phyloP scores from a whole-genome alignment of 164 flowering plant species.

The Houttuynia cordata region DNA sequence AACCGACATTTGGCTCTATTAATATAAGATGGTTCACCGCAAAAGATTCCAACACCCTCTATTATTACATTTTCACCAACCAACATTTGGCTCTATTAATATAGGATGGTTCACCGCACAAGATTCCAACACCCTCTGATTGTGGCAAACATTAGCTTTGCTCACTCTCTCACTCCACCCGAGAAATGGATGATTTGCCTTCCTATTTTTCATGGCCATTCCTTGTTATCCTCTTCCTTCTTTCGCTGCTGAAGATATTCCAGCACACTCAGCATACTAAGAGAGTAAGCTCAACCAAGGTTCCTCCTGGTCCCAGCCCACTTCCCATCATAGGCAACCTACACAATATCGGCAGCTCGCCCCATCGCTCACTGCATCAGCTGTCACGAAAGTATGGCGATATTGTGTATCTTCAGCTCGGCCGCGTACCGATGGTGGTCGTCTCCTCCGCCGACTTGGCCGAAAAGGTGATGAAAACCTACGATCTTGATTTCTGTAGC shows the following conservation, averaged over 20 bases:
- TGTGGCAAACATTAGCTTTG: too few species aligned
- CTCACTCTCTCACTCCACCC: too few species aligned
- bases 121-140: too few species aligned
- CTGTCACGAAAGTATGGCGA: slow-evolving; percentile 2
- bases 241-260: not conserved
- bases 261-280: not conserved
- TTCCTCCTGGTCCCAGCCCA: not conserved
- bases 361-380: not conserved
- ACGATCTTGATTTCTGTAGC: not conserved
- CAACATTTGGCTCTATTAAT: too few species aligned
- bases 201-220: not conserved
- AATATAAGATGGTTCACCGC: too few species aligned
- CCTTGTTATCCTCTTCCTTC: not conserved
- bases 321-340: not conserved
- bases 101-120: too few species aligned
- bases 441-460: slow-evolving; percentile 4
- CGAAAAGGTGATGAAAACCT: not conserved
- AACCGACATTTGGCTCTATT: too few species aligned
- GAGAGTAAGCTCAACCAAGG: not conserved
- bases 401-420: slow-evolving; percentile 1
- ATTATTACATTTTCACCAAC: too few species aligned
- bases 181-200: too few species aligned
- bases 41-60: too few species aligned
- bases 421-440: not conserved
- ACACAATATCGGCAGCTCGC: not conserved